Evolutionary conservation across 805 yeast genomes (phyloP), one percentile per base, ranked within the genome.

Genomic region (Wickerhamomyces bovis): DNA sequence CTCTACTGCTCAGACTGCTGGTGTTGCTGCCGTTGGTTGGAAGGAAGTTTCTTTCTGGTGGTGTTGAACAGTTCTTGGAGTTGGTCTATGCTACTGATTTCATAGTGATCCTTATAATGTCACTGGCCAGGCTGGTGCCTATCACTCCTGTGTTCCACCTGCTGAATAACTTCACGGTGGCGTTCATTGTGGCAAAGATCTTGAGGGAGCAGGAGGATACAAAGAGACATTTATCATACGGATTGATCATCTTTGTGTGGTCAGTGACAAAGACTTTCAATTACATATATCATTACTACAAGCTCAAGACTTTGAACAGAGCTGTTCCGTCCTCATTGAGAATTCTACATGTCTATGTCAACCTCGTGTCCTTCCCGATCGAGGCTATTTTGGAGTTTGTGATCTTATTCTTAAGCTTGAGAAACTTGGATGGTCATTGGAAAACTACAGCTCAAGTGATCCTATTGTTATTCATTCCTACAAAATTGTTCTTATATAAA

Each of bases 11-110:
- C 3, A 62, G 92, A 41, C 70, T 81, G 51, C 45, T 72, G 13
- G 63, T 81, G 1, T 64, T 84, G 26, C 64, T 78, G 40, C 86
- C 87, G 1, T 63, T 84, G 22, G 87, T 81, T n/a, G 85, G 88
- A 0, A 63, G 79, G 28, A 70, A 69, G 52, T 83, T 81, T 53
- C 61, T 83, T 19, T 85, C 89, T 1, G 88, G 83, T 7, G 89
- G 88, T 0, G 78, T 84, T 12, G 85, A 86, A 40, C 85, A 78
- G 53, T 83, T 81, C 63, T 76, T 80, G 4, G 31, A 46, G 6
- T 12, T 23, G 4, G 9, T 47, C 2, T 19, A 18, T 0, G 18
- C 19, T 1, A 11, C 41, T 5, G 59, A 55, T 30, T 13, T 56
- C 2, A 12, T 51, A 1, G 43, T 52, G 18, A 43, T 45, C 6